Percentiles rank a stretch among this genome's conserved stretches.
These are phyloP conservation scores for Triticum turgidum DNA, from an alignment of 176 grass and related monocot genomes.

Conservation along the genomic window DNA sequence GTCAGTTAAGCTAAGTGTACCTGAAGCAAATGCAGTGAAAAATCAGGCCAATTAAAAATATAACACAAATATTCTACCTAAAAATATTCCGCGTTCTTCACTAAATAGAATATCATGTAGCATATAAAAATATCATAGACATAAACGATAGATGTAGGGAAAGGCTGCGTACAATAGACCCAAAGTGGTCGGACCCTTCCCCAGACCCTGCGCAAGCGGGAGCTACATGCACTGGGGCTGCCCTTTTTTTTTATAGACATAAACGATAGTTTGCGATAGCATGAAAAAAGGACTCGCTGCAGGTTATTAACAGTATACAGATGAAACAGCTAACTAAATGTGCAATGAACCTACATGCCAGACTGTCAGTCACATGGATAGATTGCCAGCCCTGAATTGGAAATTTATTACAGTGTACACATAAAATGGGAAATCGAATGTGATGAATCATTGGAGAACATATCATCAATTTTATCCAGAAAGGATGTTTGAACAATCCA, in stretches of 20 bases:
- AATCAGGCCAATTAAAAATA: background rate
- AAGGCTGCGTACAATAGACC: no score
- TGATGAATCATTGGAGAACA: background rate
- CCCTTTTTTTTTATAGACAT: background rate
- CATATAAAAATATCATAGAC: background rate
- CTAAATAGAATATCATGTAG: background rate
- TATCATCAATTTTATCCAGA: slow-evolving; percentile 8
- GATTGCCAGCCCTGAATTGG: background rate
- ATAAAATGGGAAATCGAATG: background rate
- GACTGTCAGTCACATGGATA: background rate
- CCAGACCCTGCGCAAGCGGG: no score
- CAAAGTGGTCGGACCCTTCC: no score
- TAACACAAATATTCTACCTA: slow-evolving; percentile 11
- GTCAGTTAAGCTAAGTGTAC: slow-evolving; percentile 61
- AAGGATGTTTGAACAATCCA: background rate
- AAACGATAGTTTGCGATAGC: slow-evolving; percentile 9
- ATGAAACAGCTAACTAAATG: background rate
- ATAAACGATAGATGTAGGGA: background rate
- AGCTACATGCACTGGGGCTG: no score
- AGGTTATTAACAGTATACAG: background rate
- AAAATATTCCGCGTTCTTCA: background rate
- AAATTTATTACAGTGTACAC: background rate
- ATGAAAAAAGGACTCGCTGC: background rate
- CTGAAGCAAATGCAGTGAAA: slow-evolving; percentile 51
- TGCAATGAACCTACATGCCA: background rate